phyloP scores from a whole-genome alignment of 2,329 filamentous ascomycete species.

The Penicillium sp. region DNA sequence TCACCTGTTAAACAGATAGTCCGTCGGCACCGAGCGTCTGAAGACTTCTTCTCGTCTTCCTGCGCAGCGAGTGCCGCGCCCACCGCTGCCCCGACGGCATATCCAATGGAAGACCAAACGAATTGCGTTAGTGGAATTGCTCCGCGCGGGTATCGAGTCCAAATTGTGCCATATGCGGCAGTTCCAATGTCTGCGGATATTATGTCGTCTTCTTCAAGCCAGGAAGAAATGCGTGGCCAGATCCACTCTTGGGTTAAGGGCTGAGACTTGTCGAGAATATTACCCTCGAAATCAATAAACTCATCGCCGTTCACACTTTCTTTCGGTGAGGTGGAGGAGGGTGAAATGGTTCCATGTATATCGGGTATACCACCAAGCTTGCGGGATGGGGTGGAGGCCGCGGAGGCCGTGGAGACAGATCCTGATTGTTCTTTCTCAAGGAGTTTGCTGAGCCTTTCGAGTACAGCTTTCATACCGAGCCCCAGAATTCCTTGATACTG shows the following conservation, averaged over 20 bases:
- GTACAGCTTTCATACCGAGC: slow-evolving; percentile 71
- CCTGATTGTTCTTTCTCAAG: slow-evolving; percentile 55
- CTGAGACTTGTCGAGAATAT: slow-evolving; percentile 54
- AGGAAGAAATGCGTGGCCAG: slow-evolving; percentile 70
- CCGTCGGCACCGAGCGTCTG: slow-evolving; percentile 44
- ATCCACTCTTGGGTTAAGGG: slow-evolving; percentile 53
- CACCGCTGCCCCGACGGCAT: slow-evolving; percentile 57
- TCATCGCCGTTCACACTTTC: background rate
- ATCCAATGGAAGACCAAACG: slow-evolving; percentile 65
- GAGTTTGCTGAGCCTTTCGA: slow-evolving; percentile 63
- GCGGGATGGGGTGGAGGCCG: slow-evolving; percentile 22
- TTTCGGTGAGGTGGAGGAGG: background rate
- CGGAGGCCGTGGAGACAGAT: background rate
- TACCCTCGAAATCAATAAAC: slow-evolving; percentile 36
- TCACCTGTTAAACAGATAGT: slow-evolving; percentile 84
- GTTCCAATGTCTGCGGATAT: slow-evolving; percentile 82
- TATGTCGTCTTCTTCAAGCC: slow-evolving; percentile 67
- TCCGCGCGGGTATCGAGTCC: slow-evolving; percentile 68
- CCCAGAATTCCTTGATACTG: slow-evolving; percentile 71
- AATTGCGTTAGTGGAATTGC: slow-evolving; percentile 73
- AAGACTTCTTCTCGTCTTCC: slow-evolving; percentile 50
- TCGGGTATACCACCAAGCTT: background rate
- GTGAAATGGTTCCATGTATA: background rate
- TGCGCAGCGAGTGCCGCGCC: slow-evolving; percentile 69
- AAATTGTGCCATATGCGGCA: slow-evolving; percentile 77